Evolutionary conservation across 164 flowering plant genomes (phyloP), one percentile per base, ranked within the genome.

Genomic region (Taxillus chinensis): DNA sequence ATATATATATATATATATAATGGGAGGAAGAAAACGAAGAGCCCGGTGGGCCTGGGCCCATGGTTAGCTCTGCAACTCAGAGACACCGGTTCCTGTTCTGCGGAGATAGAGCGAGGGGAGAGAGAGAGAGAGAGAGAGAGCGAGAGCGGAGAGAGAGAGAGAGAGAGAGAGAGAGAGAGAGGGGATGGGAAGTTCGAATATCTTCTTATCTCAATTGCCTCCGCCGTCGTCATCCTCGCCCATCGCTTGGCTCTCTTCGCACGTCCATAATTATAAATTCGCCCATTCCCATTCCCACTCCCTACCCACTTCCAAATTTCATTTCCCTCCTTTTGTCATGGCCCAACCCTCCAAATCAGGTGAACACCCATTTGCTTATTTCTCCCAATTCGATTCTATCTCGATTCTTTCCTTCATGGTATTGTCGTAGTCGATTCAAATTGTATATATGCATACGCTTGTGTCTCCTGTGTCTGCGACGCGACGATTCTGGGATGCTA

Each of bases 111-210:
- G 27, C 27, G 27, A 0, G 27, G 27, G 2, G 27, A 27, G 27
- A 27, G 27, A 27, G 27, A 27, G 27, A 27, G 27, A 27, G 27
- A 27, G 27, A 27, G 27, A 27, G 27, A 27, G 27, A 27, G 27
- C 0, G 27, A 27, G 27, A 27, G n/a, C n/a, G n/a, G 27, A 27
- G 70, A 62, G 64, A 57, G 59, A 50, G 70, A 56, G 54, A 56
- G 67, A 56, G 59, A 13, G 50, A 39, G 41, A 13, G n/a, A 51
- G 38, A 39, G 62, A 27, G 70, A 68, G 49, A 68, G 56, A 58
- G 61, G 56, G 55, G 61, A 78, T 78, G 80, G 77, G 74, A 64
- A 60, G 59, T 59, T 42, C 68, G 67, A 76, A 55, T 54, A 63
- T 59, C 56, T 60, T 71, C 40, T 69, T 70, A 6, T 71, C 62